phyloP scores from a whole-genome alignment of 176 grass and related monocot species.

The Oryza meyeriana region DNA sequence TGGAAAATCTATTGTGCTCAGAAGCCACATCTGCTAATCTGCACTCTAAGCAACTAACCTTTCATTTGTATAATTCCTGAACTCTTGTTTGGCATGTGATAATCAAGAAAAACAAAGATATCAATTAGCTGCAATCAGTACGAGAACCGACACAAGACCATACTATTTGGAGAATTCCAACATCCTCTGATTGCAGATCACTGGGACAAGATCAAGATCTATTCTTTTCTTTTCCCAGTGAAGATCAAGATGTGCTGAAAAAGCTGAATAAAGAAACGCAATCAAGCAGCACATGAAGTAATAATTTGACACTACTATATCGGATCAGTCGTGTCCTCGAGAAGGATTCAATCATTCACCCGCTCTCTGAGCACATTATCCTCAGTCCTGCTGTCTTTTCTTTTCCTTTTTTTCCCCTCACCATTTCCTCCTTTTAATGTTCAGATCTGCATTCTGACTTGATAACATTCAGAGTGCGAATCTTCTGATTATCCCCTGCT shows the following conservation, averaged over 20 bases:
- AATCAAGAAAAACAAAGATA: background rate
- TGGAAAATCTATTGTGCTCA: background rate
- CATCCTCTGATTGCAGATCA: background rate
- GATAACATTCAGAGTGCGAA: background rate
- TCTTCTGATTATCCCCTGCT: background rate
- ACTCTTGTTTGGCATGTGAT: background rate
- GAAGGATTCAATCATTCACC: background rate
- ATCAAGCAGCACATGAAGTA: background rate
- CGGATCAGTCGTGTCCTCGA: background rate
- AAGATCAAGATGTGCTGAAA: background rate
- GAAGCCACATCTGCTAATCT: background rate
- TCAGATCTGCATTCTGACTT: background rate
- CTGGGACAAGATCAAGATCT: background rate
- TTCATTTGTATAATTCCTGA: background rate
- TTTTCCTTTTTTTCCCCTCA: background rate
- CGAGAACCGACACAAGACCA: background rate
- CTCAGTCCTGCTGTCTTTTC: background rate
- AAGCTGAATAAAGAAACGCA: background rate
- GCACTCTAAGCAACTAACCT: background rate
- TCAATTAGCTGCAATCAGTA: background rate
- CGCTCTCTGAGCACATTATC: background rate
- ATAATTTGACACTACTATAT: background rate
- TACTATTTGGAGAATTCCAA: background rate
- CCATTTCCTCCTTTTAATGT: background rate
- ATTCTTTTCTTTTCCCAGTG: background rate